Conservation (phyloP, 2,329 filamentous ascomycete genomes). For the Microcera coccophila region DNA sequence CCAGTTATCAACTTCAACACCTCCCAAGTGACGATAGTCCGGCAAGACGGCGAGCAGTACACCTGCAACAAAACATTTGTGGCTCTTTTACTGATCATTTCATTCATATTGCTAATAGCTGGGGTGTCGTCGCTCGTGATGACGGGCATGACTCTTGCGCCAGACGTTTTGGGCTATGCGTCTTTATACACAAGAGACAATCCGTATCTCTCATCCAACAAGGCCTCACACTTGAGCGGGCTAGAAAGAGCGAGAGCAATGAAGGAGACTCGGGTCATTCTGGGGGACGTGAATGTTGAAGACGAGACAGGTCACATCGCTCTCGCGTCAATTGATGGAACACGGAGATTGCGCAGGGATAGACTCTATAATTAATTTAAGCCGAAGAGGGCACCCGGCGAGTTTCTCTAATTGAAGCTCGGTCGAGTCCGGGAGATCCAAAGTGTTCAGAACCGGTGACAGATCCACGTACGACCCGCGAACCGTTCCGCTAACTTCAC, state of each 20-base stretch:
- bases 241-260: background rate
- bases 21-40: background rate
- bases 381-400: no score
- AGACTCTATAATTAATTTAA: background rate
- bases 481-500: no score
- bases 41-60: background rate
- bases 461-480: no score
- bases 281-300: background rate
- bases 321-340: background rate
- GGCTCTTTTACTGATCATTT: background rate
- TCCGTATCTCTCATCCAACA: background rate
- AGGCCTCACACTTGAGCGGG: constrained; percentile 9
- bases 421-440: no score
- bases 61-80: background rate
- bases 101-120: background rate
- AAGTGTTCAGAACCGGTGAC: no score
- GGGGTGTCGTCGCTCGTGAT: background rate
- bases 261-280: background rate
- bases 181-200: constrained; percentile 3
- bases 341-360: background rate
- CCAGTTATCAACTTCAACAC: background rate
- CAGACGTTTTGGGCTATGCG: constrained; percentile 4
- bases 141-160: constrained; percentile 3
- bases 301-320: background rate
- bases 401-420: no score